phyloP scores from a whole-genome alignment of 1,284 basidiomycete species.

The Trichosporon ovoides region DNA sequence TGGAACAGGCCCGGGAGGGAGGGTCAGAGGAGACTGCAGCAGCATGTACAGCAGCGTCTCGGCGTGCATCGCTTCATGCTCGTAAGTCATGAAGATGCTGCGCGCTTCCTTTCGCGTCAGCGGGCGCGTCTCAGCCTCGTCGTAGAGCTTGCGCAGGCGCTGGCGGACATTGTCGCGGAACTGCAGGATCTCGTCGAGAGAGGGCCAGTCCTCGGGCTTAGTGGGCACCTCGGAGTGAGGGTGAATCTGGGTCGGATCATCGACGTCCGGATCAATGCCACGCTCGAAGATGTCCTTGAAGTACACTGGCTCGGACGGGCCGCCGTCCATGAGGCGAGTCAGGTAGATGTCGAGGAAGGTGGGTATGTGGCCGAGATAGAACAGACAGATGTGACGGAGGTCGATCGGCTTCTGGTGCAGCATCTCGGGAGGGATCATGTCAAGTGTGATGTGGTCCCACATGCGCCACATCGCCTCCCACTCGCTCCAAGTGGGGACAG shows the following conservation, averaged over 20 bases:
- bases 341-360: conserved; percentile 86
- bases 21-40: conserved; percentile 69
- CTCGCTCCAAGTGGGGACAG: conserved; percentile 68
- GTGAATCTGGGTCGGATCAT: conserved; percentile 77
- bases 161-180: conserved; percentile 71
- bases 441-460: conserved; percentile 82
- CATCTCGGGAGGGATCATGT: conserved; percentile 84
- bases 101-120: conserved; percentile 43
- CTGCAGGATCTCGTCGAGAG: conserved; percentile 63
- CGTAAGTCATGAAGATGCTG: conserved; percentile 79
- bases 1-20: conserved; percentile 76
- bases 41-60: conserved; percentile 96
- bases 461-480: conserved; percentile 80
- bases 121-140: conserved; percentile 54
- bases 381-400: conserved; percentile 79
- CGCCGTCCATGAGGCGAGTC: conserved; percentile 66
- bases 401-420: conserved; percentile 89
- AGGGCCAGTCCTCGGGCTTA: conserved; percentile 79
- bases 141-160: conserved; percentile 68
- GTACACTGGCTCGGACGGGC: conserved; percentile 71
- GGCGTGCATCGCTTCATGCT: conserved; percentile 79
- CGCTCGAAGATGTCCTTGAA: conserved; percentile 87
- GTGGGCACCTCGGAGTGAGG: conserved; percentile 83
- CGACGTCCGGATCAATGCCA: conserved; percentile 91
- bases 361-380: conserved; percentile 84